These are phyloP conservation scores for Houttuynia cordata DNA, from an alignment of 164 flowering plant genomes.

Conservation along the genomic window DNA sequence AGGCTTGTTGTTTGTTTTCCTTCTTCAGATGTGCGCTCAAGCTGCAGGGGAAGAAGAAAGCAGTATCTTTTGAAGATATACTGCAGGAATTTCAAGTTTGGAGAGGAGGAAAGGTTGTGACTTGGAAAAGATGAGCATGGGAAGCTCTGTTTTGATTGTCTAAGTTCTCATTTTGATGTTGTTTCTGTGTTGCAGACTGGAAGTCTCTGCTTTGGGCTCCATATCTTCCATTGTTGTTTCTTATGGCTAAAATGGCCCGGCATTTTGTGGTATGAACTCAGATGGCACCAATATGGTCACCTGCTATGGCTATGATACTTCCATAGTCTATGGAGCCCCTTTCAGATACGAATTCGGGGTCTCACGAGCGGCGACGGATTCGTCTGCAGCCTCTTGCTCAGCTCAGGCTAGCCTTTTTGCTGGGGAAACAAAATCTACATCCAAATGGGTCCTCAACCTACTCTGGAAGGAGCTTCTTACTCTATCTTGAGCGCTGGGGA, in stretches of 20 bases:
- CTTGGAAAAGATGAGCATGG: conserved; percentile 13
- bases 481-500: conserved; percentile 89
- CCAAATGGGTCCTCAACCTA: too few relatives aligned
- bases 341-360: too few relatives aligned
- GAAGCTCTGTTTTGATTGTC: conserved; percentile 20
- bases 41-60: not conserved
- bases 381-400: too few relatives aligned
- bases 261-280: conserved; percentile 67
- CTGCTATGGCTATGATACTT: conserved; percentile 79
- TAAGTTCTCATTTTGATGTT: conserved; percentile 20
- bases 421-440: too few relatives aligned
- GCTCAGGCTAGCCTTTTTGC: too few relatives aligned
- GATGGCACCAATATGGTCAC: conserved; percentile 73
- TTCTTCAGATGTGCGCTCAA: too few relatives aligned
- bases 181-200: conserved; percentile 20
- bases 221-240: conserved; percentile 89
- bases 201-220: conserved; percentile 64
- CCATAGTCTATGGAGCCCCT: too few relatives aligned
- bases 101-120: not conserved
- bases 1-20: too few relatives aligned
- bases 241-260: conserved; percentile 87
- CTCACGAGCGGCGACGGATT: too few relatives aligned
- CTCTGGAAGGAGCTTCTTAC: conserved; percentile 47
- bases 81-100: not conserved
- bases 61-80: too few relatives aligned